Base-by-base conservation (phyloP, 768 basidiomycete genomes). In the Ramaria rubella region DNA sequence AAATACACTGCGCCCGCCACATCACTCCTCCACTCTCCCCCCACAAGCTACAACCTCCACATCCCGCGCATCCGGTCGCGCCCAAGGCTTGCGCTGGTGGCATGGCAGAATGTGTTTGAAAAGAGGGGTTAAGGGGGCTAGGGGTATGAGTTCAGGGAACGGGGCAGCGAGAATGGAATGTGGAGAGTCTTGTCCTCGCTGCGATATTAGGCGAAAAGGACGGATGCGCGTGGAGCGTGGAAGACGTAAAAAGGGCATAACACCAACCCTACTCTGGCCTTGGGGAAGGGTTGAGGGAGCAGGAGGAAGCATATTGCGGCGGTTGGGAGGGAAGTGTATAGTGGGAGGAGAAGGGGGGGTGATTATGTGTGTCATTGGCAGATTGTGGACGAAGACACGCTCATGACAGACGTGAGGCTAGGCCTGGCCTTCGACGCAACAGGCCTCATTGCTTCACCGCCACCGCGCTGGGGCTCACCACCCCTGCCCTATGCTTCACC, bases 1-100 rank as follows among this genome's bases (percentile, higher is more conserved):
- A 82, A 80, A 80, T 82, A 79, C 80, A 82, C 68, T 81, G 81
- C 63, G 77, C 75, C 5, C 75, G 81, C 17, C 67, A 70, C 38
- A 80, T 80, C 62, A 64, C 81, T 23, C 73, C 78, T 4, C 81
- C 81, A 2, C 69, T 80, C 29, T 72, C 69, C 3, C 0, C 80
- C 81, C 5, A 79, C 76, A n/a, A 61, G 61, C 26, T 78, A 77
- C 59, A 78, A 83, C 60, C 68, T 81, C 9, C 72, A 77, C 53
- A 71, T 76, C 58, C 76, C 80, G 14, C 72, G 65, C 27, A 65
- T 83, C 52, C 73, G 80, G 73, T 76, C 1, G 57, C 81, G 7
- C 77, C 79, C 0, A n/a, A n/a, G n/a, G n/a, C 70, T 70, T 44
- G 62, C 64, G 26, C 68, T 73, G 24, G 61, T 81, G 30, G 71